Percentiles rank a stretch among this genome's conserved stretches.
phyloP scores from a whole-genome alignment of 2,329 filamentous ascomycete species.

The Stemphylium beticola region DNA sequence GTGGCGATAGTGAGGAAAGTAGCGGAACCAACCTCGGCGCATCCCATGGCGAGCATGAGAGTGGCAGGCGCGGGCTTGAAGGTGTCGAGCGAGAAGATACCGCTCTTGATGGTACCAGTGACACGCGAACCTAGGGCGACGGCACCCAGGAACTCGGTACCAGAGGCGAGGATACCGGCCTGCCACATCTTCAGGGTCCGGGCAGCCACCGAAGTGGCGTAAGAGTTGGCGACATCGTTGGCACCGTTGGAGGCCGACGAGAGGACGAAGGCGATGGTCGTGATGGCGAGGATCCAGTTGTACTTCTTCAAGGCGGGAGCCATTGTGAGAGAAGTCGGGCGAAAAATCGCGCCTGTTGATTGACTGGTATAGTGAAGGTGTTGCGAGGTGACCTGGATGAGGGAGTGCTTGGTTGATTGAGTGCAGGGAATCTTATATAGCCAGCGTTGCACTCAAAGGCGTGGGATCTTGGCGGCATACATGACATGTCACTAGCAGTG shows the following conservation, averaged over 20 bases:
- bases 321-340: conserved; percentile 5
- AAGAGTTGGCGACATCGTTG: conserved; percentile 63
- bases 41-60: conserved; percentile 66
- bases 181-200: conserved; percentile 60
- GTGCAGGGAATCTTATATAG: conserved; percentile 8
- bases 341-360: conserved; percentile 2
- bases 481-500: conserved; percentile 1
- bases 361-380: neutral
- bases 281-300: conserved; percentile 52
- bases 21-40: conserved; percentile 51
- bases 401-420: neutral
- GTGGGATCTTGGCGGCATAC: neutral
- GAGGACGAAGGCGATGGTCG: conserved; percentile 46
- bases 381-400: neutral
- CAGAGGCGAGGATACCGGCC: conserved; percentile 56
- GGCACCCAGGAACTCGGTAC: conserved; percentile 61
- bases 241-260: conserved; percentile 50
- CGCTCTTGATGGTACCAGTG: conserved; percentile 67
- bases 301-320: conserved; percentile 29
- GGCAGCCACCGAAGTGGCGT: conserved; percentile 54
- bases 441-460: neutral
- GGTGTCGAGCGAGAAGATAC: conserved; percentile 59
- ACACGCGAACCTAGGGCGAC: conserved; percentile 61
- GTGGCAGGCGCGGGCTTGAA: conserved; percentile 59
- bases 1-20: conserved; percentile 60